phyloP scores from a whole-genome alignment of 2,329 filamentous ascomycete species.

The Phoma herbarum region DNA sequence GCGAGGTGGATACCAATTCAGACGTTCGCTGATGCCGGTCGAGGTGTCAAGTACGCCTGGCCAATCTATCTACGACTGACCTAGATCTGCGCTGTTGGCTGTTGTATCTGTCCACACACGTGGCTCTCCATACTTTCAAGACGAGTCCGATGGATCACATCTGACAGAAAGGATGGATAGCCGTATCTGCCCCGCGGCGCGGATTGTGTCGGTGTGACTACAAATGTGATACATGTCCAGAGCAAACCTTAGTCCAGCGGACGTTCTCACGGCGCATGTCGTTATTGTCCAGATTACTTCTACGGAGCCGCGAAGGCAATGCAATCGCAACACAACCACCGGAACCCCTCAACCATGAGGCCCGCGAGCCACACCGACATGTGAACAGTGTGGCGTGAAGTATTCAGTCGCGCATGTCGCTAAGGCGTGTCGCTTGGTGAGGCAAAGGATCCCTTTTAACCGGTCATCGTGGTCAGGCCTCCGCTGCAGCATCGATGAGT shows the following conservation, averaged over 20 bases:
- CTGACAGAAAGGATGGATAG: background rate
- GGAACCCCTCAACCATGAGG: background rate
- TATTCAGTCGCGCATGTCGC: background rate
- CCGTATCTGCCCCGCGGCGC: background rate
- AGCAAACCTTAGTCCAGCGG: background rate
- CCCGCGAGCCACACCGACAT: background rate
- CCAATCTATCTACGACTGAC: background rate
- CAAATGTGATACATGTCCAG: background rate
- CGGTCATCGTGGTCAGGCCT: conserved; percentile 3
- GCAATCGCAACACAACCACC: background rate
- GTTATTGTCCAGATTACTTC: background rate
- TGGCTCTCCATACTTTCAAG: background rate
- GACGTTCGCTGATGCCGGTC: background rate
- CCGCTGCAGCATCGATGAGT: conserved; percentile 1
- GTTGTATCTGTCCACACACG: background rate
- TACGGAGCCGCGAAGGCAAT: background rate
- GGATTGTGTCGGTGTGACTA: background rate
- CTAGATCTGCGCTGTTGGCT: background rate
- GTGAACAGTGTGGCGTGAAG: background rate
- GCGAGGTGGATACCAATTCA: background rate
- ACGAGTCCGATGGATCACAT: background rate
- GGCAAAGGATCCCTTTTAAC: conserved; percentile 10
- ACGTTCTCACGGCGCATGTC: background rate
- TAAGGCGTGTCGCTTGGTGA: conserved; percentile 1
- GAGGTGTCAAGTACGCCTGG: background rate